These are phyloP conservation scores for Liquidambar formosana DNA, from an alignment of 164 flowering plant genomes.

Conservation along the genomic window DNA sequence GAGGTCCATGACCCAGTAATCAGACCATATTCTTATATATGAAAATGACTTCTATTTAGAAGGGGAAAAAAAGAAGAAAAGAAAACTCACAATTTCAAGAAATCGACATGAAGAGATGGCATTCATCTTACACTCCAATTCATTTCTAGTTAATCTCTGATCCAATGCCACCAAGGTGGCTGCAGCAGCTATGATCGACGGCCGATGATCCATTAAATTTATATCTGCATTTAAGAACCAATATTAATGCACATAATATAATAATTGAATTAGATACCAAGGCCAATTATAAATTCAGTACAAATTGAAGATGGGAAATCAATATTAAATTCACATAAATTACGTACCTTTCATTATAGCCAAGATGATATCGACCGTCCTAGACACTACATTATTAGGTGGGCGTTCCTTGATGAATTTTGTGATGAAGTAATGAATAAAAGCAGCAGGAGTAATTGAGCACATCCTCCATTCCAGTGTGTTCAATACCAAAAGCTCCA, in stretches of 20 bases:
- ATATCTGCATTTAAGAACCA: slow-evolving; percentile 37
- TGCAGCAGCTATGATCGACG: slow-evolving; percentile 69
- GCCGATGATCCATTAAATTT: slow-evolving; percentile 44
- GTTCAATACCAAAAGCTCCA: slow-evolving; percentile 68
- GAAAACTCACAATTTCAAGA: slow-evolving; percentile 42
- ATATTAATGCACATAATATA: too few species aligned
- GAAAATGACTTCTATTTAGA: neutral
- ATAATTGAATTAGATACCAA: too few species aligned
- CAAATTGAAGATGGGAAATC: neutral
- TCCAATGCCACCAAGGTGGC: slow-evolving; percentile 52
- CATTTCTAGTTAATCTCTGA: slow-evolving; percentile 37
- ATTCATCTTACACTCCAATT: slow-evolving; percentile 44
- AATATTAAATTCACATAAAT: too few species aligned
- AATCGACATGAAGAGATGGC: slow-evolving; percentile 25
- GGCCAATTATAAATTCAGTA: neutral
- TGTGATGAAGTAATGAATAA: slow-evolving; percentile 45
- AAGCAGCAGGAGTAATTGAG: slow-evolving; percentile 63
- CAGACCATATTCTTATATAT: neutral
- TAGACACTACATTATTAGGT: slow-evolving; percentile 17
- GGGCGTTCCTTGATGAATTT: slow-evolving; percentile 36
- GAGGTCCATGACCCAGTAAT: slow-evolving; percentile 10
- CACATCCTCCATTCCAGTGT: slow-evolving; percentile 75
- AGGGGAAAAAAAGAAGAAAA: neutral
- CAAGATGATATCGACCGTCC: slow-evolving; percentile 37
- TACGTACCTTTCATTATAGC: slow-evolving; percentile 56